Base-by-base conservation (phyloP, 2,329 filamentous ascomycete species). In the Colletotrichum euphorbiae region DNA sequence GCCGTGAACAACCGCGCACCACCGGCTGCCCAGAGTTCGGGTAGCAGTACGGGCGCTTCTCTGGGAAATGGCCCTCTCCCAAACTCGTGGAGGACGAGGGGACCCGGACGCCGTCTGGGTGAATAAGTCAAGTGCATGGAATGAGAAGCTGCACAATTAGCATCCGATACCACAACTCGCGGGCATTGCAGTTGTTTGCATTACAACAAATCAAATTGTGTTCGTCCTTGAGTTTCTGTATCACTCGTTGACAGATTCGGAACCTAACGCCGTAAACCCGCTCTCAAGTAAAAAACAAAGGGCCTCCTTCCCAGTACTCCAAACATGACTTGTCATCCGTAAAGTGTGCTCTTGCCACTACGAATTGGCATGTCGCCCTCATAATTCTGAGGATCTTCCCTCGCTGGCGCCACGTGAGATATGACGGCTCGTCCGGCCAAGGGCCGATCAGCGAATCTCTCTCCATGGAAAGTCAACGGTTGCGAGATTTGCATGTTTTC, bases 71-170 rank as follows among this genome's bases (percentile, higher is more conserved):
- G 87, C 0, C 85, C 87, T 9, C 76, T 90, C 19, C 87, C 89
- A 0, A 86, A 90, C 66, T 84, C 88, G 2, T 93, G 90, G 91
- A 84, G 83, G 65, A 85, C 83, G 31, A 83, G 89, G 71, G 90
- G 90, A 1, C 77, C 83, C 6, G 90, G 90, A 0, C 85, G 88
- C 43, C 85, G 90, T 56, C 79, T 93, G 11, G 90, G 90, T 40
- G n/a, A 55, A 13, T 66, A 17, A 66, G 31, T 38, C 11, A 19
- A 19, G 8, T 24, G 28, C 4, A 36, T 4, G 24, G 36, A 38
- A 38, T 15, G 36, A 13, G 13, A 15, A 46, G 13, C 19, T 31
- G 38, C 51, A 55, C 28, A 31, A 51, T 50, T 40, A 31, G 31
- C 58, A 24, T 28, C 31, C 28, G 28, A 43, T 52, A 50, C 45